A percentile compares a stretch with the other conserved stretches of the same genome.
Evolutionary conservation across 257 asterid genomes (phyloP).

Genomic region (Salvia rosmarinus): DNA sequence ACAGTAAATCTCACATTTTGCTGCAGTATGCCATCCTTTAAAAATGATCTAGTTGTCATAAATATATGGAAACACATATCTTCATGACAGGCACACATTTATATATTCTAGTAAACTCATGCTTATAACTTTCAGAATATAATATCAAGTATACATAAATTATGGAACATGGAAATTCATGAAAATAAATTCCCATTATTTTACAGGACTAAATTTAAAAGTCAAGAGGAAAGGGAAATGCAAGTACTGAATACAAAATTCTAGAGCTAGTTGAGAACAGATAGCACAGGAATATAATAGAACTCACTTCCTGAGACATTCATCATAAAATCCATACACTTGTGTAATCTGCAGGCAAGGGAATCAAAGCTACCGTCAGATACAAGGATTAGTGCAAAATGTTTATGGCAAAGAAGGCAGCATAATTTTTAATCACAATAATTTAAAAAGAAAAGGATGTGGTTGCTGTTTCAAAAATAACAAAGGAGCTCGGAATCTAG

Average conservation of each 20-base stretch:
- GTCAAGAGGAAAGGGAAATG: neutral
- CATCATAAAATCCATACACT: constrained; percentile 87
- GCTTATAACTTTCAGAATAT: too few species aligned
- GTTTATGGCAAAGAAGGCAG: neutral
- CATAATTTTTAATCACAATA: constrained; percentile 2
- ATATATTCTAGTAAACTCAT: too few species aligned
- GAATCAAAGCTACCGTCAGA: constrained; percentile 21
- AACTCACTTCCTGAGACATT: constrained; percentile 85
- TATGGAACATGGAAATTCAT: too few species aligned
- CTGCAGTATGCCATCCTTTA: too few species aligned
- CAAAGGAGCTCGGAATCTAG: neutral
- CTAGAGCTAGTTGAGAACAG: constrained; percentile 22
- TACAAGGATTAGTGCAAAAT: constrained; percentile 10
- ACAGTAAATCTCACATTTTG: too few species aligned
- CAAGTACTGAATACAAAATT: constrained; percentile 18
- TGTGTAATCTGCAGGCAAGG: constrained; percentile 70
- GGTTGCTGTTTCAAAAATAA: constrained; percentile 5
- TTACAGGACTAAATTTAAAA: neutral
- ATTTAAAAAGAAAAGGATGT: neutral
- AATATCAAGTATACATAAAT: too few species aligned
- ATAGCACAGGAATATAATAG: constrained; percentile 20
- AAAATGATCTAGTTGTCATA: too few species aligned
- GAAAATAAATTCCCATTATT: neutral
- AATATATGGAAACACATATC: too few species aligned
- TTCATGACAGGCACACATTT: too few species aligned